These are phyloP conservation scores for Clonostachys byssicola DNA, from an alignment of 2,329 filamentous ascomycete species.

Conservation along the genomic window DNA sequence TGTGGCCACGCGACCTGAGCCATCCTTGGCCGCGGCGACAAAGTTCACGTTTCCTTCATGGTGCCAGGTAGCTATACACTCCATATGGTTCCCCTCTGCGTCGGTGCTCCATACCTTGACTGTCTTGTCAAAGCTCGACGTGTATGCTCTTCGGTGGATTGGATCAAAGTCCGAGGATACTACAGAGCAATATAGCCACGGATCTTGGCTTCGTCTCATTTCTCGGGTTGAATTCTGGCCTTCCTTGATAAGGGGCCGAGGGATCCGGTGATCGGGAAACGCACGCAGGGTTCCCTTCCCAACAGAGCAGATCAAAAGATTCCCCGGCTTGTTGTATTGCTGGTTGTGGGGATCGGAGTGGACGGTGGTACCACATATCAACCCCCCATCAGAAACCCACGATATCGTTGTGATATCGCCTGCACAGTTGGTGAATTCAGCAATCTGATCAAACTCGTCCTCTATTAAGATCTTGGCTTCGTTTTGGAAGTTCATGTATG, in stretches of 20 bases:
- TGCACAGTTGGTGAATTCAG: conserved; percentile 57
- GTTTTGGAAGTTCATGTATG: conserved; percentile 37
- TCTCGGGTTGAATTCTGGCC: conserved; percentile 51
- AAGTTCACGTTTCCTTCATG: conserved; percentile 60
- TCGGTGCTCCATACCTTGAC: conserved; percentile 52
- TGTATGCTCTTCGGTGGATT: conserved; percentile 42
- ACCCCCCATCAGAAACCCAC: conserved; percentile 49
- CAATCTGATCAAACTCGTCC: conserved; percentile 43
- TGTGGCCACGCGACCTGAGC: conserved; percentile 48
- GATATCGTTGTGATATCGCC: conserved; percentile 55
- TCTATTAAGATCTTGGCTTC: conserved; percentile 40
- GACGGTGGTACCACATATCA: conserved; percentile 58
- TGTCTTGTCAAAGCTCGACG: conserved; percentile 57
- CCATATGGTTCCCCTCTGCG: conserved; percentile 31
- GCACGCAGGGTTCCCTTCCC: conserved; percentile 37
- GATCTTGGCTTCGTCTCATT: conserved; percentile 55
- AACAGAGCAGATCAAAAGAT: conserved; percentile 52
- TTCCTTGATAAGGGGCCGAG: conserved; percentile 45
- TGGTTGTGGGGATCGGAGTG: conserved; percentile 61
- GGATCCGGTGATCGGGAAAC: conserved; percentile 52
- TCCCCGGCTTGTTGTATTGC: conserved; percentile 63
- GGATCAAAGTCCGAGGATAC: conserved; percentile 55
- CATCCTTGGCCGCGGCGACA: conserved; percentile 47
- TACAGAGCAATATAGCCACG: conserved; percentile 61
- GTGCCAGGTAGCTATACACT: conserved; percentile 39